A percentile compares a stretch with the other conserved stretches of the same genome.
phyloP scores from a whole-genome alignment of 2,329 filamentous ascomycete species.

The Daldinia sp. region DNA sequence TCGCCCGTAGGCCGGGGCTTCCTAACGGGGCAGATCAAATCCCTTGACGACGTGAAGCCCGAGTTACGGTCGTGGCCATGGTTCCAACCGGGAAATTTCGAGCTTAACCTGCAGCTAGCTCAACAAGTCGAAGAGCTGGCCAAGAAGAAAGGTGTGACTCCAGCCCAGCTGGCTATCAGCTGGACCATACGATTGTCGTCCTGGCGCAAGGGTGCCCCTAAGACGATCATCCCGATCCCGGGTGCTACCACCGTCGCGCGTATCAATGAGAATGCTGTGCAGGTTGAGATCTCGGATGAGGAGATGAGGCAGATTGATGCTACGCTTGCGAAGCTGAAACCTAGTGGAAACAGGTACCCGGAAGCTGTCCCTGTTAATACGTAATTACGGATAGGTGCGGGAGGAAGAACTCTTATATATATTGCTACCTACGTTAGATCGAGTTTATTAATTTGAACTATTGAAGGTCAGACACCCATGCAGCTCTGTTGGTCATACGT shows the following conservation, averaged over 20 bases:
- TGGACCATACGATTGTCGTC: conserved; percentile 64
- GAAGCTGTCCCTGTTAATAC: conserved; percentile 49
- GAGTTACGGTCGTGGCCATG: conserved; percentile 59
- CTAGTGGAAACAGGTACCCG: conserved; percentile 60
- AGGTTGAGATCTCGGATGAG: conserved; percentile 57
- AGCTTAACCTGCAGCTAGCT: conserved; percentile 70
- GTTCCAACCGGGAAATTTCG: conserved; percentile 70
- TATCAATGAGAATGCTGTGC: conserved; percentile 67
- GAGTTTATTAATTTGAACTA: too few relatives aligned
- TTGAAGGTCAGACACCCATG: too few relatives aligned
- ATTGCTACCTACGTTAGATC: not conserved
- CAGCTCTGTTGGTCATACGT: too few relatives aligned
- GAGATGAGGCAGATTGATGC: conserved; percentile 61
- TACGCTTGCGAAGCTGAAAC: conserved; percentile 57
- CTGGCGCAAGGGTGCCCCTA: conserved; percentile 56
- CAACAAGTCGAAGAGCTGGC: conserved; percentile 65
- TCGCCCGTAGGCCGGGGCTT: conserved; percentile 71
- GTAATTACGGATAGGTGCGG: conserved; percentile 34
- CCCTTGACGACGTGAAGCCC: conserved; percentile 60
- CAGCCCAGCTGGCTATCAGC: conserved; percentile 70
- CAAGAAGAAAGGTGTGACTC: conserved; percentile 64
- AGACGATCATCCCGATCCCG: conserved; percentile 69
- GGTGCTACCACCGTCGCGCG: conserved; percentile 65
- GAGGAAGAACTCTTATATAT: not conserved
- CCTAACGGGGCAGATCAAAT: conserved; percentile 62